Conservation (phyloP, 192 early-diverging fungal species). For the Coemansia erecta region DNA sequence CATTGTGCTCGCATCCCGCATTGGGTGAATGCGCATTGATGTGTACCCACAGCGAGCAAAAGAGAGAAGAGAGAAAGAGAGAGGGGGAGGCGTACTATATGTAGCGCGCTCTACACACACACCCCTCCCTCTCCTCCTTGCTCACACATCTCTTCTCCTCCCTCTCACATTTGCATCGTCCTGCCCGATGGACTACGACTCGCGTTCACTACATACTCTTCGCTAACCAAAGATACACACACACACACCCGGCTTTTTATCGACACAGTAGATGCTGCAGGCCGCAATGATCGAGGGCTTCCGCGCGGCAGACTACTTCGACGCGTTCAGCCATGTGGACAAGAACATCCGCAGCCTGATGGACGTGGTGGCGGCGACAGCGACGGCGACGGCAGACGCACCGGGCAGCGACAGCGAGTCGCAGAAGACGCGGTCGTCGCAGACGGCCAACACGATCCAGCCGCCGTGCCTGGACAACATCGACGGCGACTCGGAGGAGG, state of each 20-base stretch:
- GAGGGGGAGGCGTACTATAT: too few relatives aligned
- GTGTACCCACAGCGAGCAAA: too few relatives aligned
- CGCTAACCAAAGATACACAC: too few relatives aligned
- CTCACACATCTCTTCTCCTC: too few relatives aligned
- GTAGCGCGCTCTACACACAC: too few relatives aligned
- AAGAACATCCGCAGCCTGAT: constrained; percentile 37
- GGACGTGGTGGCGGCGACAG: background rate
- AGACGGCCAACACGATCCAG: background rate
- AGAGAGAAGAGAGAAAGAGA: too few relatives aligned
- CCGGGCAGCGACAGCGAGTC: constrained; percentile 1
- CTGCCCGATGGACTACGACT: too few relatives aligned
- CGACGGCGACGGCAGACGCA: background rate
- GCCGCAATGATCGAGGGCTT: constrained; percentile 3
- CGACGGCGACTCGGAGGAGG: constrained; percentile 26
- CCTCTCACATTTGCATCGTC: too few relatives aligned
- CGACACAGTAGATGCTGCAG: background rate
- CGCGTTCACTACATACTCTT: too few relatives aligned
- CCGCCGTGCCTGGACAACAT: constrained; percentile 8
- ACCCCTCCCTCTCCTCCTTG: too few relatives aligned
- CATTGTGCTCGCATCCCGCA: too few relatives aligned
- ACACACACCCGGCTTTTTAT: background rate
- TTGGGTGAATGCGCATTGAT: too few relatives aligned
- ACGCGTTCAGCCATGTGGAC: constrained; percentile 36
- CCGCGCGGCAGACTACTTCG: constrained; percentile 26
- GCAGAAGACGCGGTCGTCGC: background rate